Evolutionary conservation across 257 asterid genomes (phyloP).

Genomic region (Jaltomata sinuosa): DNA sequence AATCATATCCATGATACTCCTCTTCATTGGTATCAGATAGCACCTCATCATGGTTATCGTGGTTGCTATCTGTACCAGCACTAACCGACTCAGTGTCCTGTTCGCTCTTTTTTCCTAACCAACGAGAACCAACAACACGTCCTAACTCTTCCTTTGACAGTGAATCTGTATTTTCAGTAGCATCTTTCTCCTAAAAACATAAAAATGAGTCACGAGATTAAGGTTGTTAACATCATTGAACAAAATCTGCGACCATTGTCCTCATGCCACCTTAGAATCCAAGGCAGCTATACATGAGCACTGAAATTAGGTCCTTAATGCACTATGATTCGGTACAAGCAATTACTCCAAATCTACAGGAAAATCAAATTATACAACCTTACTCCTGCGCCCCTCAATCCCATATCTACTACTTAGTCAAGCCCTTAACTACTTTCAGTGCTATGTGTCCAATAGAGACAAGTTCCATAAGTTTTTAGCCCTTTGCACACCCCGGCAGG

Average conservation of each 20-base stretch:
- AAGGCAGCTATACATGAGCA: neutral
- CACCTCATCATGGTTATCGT: slow-evolving; percentile 35
- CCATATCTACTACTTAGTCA: neutral
- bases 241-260: neutral
- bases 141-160: slow-evolving; percentile 93
- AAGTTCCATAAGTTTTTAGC: neutral
- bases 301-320: neutral
- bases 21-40: slow-evolving; percentile 37
- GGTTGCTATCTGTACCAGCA: slow-evolving; percentile 32
- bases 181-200: slow-evolving; percentile 44
- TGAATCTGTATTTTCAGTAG: slow-evolving; percentile 40
- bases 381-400: neutral
- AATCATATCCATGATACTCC: slow-evolving; percentile 49
- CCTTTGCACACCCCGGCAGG: too few species aligned
- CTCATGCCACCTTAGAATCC: neutral
- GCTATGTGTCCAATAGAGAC: neutral
- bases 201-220: neutral
- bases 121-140: slow-evolving; percentile 84
- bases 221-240: neutral
- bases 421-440: neutral
- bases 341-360: neutral
- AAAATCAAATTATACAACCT: neutral
- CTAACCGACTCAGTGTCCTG: slow-evolving; percentile 38
- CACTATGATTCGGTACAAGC: neutral
- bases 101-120: slow-evolving; percentile 73